Evolutionary conservation across 1,284 basidiomycete species (phyloP), one percentile per base, ranked within the genome.

Genomic region (Puccinia sorghi): DNA sequence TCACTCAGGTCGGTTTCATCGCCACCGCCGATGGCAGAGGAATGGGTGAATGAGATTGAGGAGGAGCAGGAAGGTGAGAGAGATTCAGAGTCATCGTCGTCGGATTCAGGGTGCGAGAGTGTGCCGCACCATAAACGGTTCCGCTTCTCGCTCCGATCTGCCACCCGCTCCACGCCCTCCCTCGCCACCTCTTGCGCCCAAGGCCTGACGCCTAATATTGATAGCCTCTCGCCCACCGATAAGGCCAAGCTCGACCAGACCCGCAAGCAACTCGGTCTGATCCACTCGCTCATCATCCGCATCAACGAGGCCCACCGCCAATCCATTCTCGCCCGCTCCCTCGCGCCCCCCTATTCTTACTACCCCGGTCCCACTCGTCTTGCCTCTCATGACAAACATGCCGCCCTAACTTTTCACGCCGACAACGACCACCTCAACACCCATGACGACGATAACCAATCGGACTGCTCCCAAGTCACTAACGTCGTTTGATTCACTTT

Each of bases 221-320:
- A 32, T 37, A 52, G 7, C 43, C 50, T 70, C 43, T 63, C 56
- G 25, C 7, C 27, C 17, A 46, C n/a, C 48, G 72, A 74, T 7
- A 15, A 27, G 27, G 64, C 43, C 22, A 70, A 46, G 56, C 52
- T 69, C 11, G 54, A 77, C n/a, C 32, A 56, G 22, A 39, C 50
- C 37, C 32, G 64, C 25, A 52, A 54, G 20, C 63, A 77, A 22
- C 54, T 77, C 20, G 25, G 63, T n/a, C 27, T 77, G 15, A 69
- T 77, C 17, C 74, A 77, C 41, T 67, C 74, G 17, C 41, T 77
- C 39, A 77, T 77, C 46, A 69, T 77, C 50, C 54, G 46, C 41
- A 57, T 77, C 22, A 77, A 77, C 64, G 74, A 67, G 56, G 64
- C 61, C n/a, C 74, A 77, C 50, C 63, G 74, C 27, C 32, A 41